These are phyloP conservation scores for Diaporthe eres DNA, from an alignment of 2,329 filamentous ascomycete species.

Conservation along the genomic window DNA sequence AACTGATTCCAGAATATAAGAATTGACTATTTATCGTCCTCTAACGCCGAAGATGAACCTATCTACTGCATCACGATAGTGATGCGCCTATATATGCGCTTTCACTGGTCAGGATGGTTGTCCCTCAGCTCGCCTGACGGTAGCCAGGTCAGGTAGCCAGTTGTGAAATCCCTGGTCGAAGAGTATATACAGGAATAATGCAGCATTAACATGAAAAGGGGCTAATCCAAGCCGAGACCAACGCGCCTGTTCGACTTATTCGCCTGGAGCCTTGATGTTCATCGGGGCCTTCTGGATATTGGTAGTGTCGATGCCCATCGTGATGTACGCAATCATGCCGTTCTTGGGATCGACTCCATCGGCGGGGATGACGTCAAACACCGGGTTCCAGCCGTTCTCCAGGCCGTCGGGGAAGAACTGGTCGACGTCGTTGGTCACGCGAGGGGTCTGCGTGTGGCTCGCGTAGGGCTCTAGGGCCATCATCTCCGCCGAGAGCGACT, in stretches of 20 bases:
- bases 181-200: background rate
- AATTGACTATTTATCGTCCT: no score
- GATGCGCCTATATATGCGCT: background rate
- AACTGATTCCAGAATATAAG: rapidly evolving
- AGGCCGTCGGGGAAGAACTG: conserved; percentile 7
- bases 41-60: background rate
- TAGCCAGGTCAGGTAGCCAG: no score
- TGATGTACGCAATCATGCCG: conserved; percentile 39
- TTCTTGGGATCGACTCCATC: conserved; percentile 35
- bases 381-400: conserved; percentile 27
- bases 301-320: conserved; percentile 33
- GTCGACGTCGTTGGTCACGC: conserved; percentile 50
- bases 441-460: conserved; percentile 52
- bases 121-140: background rate
- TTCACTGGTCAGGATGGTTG: no score
- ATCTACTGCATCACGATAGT: background rate
- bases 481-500: conserved; percentile 48
- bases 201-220: background rate
- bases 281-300: conserved; percentile 13
- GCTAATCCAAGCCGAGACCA: no score
- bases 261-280: conserved; percentile 19
- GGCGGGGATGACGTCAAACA: conserved; percentile 26
- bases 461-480: conserved; percentile 53
- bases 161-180: background rate
- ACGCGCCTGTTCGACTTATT: background rate